These are phyloP conservation scores for Choiromyces venosus DNA, from an alignment of 495 filamentous ascomycete species.

Conservation along the genomic window DNA sequence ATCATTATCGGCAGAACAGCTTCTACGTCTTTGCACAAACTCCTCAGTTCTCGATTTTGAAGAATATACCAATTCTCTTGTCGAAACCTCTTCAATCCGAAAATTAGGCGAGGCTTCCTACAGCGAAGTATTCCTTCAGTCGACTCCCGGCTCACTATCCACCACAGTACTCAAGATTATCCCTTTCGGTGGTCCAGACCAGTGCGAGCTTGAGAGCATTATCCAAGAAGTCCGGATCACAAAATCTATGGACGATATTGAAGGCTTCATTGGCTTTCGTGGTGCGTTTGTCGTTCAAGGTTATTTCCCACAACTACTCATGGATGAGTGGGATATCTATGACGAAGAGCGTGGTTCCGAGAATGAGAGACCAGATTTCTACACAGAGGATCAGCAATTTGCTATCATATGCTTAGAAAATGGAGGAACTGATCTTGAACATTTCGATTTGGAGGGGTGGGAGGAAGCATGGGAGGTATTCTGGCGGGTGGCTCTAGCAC, in stretches of 20 bases:
- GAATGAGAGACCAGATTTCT: slow-evolving; percentile 40
- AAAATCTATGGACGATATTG: slow-evolving; percentile 29
- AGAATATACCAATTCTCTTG: slow-evolving; percentile 25
- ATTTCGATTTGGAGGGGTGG: slow-evolving; percentile 36
- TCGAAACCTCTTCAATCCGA: slow-evolving; percentile 18
- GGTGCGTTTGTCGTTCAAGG: slow-evolving; percentile 33
- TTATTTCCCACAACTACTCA: slow-evolving; percentile 28
- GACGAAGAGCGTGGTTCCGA: slow-evolving; percentile 41
- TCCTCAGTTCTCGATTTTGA: slow-evolving; percentile 31
- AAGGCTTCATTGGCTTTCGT: slow-evolving; percentile 39
- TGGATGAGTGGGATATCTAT: slow-evolving; percentile 38
- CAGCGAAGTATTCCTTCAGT: slow-evolving; percentile 39
- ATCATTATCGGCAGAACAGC: slow-evolving; percentile 13
- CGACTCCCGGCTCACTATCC: neutral
- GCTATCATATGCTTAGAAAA: slow-evolving; percentile 39
- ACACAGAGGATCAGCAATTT: slow-evolving; percentile 33
- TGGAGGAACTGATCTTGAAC: slow-evolving; percentile 38
- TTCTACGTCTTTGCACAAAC: slow-evolving; percentile 28
- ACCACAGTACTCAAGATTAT: slow-evolving; percentile 41
- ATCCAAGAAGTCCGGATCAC: slow-evolving; percentile 41
- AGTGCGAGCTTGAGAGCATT: slow-evolving; percentile 32
- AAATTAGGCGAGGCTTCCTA: slow-evolving; percentile 42
- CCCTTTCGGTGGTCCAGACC: slow-evolving; percentile 34
- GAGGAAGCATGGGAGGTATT: slow-evolving; percentile 37
- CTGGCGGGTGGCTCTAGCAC: slow-evolving; percentile 38